These are phyloP conservation scores for Globisporangium lucens DNA, from an alignment of 352 stramenopile genomes.

Conservation along the genomic window DNA sequence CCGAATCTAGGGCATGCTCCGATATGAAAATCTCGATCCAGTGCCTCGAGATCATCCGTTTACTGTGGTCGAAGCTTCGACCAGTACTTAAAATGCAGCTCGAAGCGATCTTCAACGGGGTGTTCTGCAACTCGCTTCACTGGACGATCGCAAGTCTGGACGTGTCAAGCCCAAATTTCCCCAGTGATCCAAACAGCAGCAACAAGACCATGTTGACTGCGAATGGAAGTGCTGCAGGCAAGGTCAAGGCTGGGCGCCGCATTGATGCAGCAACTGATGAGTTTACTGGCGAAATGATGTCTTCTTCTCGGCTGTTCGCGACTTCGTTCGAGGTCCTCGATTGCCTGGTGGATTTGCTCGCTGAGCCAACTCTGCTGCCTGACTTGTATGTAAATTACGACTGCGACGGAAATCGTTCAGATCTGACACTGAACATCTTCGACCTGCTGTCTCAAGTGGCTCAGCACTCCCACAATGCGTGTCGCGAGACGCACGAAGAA, in stretches of 20 bases:
- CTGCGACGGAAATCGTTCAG: slow-evolving; percentile 95
- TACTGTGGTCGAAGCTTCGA: slow-evolving; percentile 78
- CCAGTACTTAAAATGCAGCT: slow-evolving; percentile 77
- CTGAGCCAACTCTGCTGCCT: slow-evolving; percentile 92
- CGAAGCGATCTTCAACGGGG: slow-evolving; percentile 66
- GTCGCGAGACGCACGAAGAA: slow-evolving; percentile 69
- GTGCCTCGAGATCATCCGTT: slow-evolving; percentile 57
- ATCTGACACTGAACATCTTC: slow-evolving; percentile 91
- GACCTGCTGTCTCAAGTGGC: slow-evolving; percentile 89
- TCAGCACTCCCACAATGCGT: slow-evolving; percentile 60
- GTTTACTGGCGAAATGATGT: slow-evolving; percentile 57
- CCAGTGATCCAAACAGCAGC: slow-evolving; percentile 15
- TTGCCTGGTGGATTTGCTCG: slow-evolving; percentile 95
- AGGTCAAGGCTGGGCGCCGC: background rate
- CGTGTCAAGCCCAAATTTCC: slow-evolving; percentile 55
- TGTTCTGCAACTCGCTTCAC: slow-evolving; percentile 69
- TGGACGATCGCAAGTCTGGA: slow-evolving; percentile 68
- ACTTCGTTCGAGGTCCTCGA: slow-evolving; percentile 84
- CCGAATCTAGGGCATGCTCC: slow-evolving; percentile 34
- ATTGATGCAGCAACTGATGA: slow-evolving; percentile 60
- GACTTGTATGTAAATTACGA: slow-evolving; percentile 99
- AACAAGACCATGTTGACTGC: slow-evolving; percentile 14
- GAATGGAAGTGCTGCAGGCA: background rate
- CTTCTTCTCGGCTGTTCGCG: slow-evolving; percentile 47
- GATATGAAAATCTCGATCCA: slow-evolving; percentile 56